phyloP scores from a whole-genome alignment of 352 stramenopile genomes.

The Phytophthora hybrid region DNA sequence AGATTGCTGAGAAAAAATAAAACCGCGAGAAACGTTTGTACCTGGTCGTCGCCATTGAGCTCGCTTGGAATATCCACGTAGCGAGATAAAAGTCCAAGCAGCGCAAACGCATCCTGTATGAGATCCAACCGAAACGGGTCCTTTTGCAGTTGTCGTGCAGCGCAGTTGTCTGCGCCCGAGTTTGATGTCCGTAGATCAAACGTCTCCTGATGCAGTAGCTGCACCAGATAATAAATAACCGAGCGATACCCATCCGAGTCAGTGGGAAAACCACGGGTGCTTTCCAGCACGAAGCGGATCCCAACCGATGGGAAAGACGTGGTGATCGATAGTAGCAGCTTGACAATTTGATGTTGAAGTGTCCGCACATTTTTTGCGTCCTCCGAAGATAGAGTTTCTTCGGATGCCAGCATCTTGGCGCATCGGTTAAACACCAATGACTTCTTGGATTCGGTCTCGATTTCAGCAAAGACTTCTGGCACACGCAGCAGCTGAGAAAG shows the following conservation, averaged over 20 bases:
- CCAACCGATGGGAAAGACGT: constrained; percentile 67
- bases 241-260: constrained; percentile 65
- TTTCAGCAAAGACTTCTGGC: constrained; percentile 50
- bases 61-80: constrained; percentile 75
- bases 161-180: constrained; percentile 27
- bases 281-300: constrained; percentile 76
- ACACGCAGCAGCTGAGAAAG: constrained; percentile 53
- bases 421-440: constrained; percentile 80
- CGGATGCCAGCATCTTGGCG: constrained; percentile 59
- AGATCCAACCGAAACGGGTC: constrained; percentile 47
- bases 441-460: constrained; percentile 55
- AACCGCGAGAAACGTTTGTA: constrained; percentile 66
- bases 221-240: constrained; percentile 68
- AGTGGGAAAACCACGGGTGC: constrained; percentile 55
- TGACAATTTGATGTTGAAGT: constrained; percentile 70
- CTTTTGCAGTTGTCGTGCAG: constrained; percentile 30
- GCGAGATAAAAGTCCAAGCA: constrained; percentile 64
- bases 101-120: constrained; percentile 63
- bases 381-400: constrained; percentile 14
- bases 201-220: constrained; percentile 70
- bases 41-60: constrained; percentile 57
- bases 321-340: constrained; percentile 63
- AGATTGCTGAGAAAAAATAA: constrained; percentile 56
- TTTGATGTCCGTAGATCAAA: constrained; percentile 55
- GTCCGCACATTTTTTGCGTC: constrained; percentile 37